Base-by-base conservation (phyloP, 169 alveolate genomes). In the Plasmodium gonderi region DNA sequence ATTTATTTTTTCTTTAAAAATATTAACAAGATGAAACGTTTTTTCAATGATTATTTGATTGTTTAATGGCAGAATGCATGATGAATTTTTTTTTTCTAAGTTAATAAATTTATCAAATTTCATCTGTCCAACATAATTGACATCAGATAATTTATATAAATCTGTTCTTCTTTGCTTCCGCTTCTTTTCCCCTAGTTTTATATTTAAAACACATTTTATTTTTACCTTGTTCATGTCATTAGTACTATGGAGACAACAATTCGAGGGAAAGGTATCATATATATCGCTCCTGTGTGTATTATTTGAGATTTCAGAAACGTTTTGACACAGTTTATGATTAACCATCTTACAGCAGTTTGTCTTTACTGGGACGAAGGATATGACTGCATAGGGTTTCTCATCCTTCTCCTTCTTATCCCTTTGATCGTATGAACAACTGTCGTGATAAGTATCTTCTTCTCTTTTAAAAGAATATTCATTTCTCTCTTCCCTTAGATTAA, bases 1-100 rank as follows among this genome's bases (percentile, higher is more conserved):
- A 75, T 87, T 87, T 54, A 87, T 87, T 75, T 75, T 49, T 75
- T 87, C 93, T 9, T 87, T 75, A 54, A 87, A 87, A 75, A 87
- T 87, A 45, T 75, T 87, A 17, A 78, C 87, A 47, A 87, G 60
- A 9, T 87, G 44, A 45, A 87, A 87, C 2, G 64, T 75, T 87
- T 87, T 87, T 40, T 87, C 89, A 40, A 87, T 38, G 12, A 75
- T 31, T 87, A 87, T 54, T 87, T 87, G 85, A 31, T 75, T 87
- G 47, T 87, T 87, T 75, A 87, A 74, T 23, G 29, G 36, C 11
- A 40, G 44, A 26, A 31, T 14, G 6, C 5, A 60, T 40, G 80
- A 51, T 8, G 42, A 36, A 5, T 17, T 42, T 44, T 87, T 42
- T 44, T 87, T 76, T 51, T 74, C 69, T 36, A 23, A 6, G 31